These are phyloP conservation scores for Helianthus tuberosus DNA, from an alignment of 129 eudicot genomes.

Conservation along the genomic window DNA sequence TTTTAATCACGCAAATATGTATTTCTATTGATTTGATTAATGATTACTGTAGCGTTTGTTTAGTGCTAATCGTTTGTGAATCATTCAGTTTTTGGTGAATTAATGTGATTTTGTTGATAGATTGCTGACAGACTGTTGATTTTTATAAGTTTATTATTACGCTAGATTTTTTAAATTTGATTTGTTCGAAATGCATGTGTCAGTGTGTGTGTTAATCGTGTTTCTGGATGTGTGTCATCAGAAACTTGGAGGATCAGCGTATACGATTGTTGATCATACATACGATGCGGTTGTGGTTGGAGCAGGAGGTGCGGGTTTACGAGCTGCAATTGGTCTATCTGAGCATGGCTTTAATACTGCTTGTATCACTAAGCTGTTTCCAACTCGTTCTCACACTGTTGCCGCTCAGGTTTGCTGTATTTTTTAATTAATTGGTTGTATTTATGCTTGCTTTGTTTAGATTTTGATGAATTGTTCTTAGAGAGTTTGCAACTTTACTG, in stretches of 20 bases:
- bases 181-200: slow-evolving; percentile 19
- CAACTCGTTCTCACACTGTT: slow-evolving; percentile 97
- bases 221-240: slow-evolving; percentile 28
- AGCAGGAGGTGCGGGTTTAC: slow-evolving; percentile 97
- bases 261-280: slow-evolving; percentile 93
- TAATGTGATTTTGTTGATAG: slow-evolving; percentile 7
- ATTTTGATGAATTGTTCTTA: slow-evolving; percentile 11
- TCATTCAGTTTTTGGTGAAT: slow-evolving; percentile 9
- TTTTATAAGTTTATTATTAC: slow-evolving; percentile 16
- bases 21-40: background rate
- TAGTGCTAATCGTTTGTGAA: background rate
- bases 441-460: slow-evolving; percentile 4
- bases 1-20: slow-evolving; percentile 8
- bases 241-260: slow-evolving; percentile 61
- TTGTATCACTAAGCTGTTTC: slow-evolving; percentile 96
- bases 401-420: slow-evolving; percentile 82
- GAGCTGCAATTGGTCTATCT: slow-evolving; percentile 96
- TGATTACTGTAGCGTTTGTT: background rate
- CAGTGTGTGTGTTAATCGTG: slow-evolving; percentile 25
- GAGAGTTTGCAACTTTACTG: slow-evolving; percentile 5
- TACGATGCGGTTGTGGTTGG: slow-evolving; percentile 99
- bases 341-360: slow-evolving; percentile 99
- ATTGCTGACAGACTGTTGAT: slow-evolving; percentile 24
- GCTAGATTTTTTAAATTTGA: slow-evolving; percentile 13
- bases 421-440: background rate